Base-by-base conservation (phyloP, 441 rosid species). In the Raphanus hybrid region DNA sequence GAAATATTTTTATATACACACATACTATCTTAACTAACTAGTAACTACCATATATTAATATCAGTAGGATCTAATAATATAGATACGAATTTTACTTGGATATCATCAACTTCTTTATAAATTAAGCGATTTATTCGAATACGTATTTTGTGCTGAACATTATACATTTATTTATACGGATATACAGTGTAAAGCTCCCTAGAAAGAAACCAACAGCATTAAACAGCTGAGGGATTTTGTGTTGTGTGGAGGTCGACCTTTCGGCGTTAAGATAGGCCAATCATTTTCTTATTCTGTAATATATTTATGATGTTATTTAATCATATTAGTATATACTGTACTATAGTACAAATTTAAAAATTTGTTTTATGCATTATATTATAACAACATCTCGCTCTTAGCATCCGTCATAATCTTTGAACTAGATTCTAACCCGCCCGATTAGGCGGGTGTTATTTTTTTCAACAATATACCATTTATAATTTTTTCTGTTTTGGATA, bases 181-280 rank as follows among this genome's bases (percentile, higher is more conserved):
- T 41, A 69, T 43, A 16, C 64, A 69, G 32, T 29, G 62, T 59
- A 80, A 75, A 71, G 79, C 76, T 75, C 65, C 79, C 78, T 39
- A 58, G 59, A 70, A 60, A 75, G 82, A 64, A 80, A 80, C 82
- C 72, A 80, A 59, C 79, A 48, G 73, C 79, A 70, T 66, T 79
- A 79, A 79, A 75, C 73, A 75, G 79, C 73, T 70, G 73, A 68
- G 73, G 67, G 45, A 52, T 45, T 70, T 70, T 79, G 67, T 79
- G 78, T 69, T 79, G 75, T 74, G 75, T 74, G 75, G 82, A 79
- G 63, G 63, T 69, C 82, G 82, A 74, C 82, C 78, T 79, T 74
- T 79, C 82, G 69, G 54, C 57, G 67, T 79, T 64, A 20, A 69
- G 67, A 74, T 64, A 29, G 78, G 78, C 82, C 78, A 79, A 69